phyloP scores from a whole-genome alignment of 1,139 yeast genomes.

The Arxiozyma slooffiae region DNA sequence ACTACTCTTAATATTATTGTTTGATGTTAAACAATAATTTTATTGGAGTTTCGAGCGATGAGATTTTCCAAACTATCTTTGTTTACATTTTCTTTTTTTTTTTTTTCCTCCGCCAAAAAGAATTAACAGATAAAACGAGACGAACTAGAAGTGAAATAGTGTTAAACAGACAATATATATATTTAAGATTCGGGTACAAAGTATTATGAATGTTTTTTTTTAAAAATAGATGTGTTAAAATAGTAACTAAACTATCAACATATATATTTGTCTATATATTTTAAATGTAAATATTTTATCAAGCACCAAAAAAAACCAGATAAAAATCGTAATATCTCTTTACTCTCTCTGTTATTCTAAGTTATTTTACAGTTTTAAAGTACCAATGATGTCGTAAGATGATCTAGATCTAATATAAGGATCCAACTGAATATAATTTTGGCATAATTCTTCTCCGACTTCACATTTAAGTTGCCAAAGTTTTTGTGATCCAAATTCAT shows the following conservation, averaged over 20 bases:
- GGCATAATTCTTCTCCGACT: constrained; percentile 41
- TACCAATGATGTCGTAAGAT: constrained; percentile 53
- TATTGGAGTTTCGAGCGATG: neutral
- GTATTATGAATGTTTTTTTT: too few species aligned
- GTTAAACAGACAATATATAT: too few species aligned
- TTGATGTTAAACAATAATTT: too few species aligned
- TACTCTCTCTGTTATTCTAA: neutral
- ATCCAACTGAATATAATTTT: constrained; percentile 54
- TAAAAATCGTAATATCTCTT: neutral
- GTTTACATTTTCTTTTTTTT: neutral
- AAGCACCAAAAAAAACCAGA: neutral
- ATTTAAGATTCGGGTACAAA: too few species aligned
- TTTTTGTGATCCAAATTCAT: constrained; percentile 37
- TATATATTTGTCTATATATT: too few species aligned
- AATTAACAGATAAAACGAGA: too few species aligned
- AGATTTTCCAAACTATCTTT: neutral
- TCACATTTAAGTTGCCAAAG: constrained; percentile 39
- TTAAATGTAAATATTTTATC: neutral
- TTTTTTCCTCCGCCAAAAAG: neutral
- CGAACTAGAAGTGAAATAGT: too few species aligned
- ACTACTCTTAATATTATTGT: too few species aligned
- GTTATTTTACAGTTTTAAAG: constrained; percentile 23
- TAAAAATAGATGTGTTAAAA: too few species aligned
- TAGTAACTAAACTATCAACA: too few species aligned
- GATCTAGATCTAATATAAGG: constrained; percentile 66